phyloP scores from a whole-genome alignment of 106 monocot species.

The Vanilla planifolia region DNA sequence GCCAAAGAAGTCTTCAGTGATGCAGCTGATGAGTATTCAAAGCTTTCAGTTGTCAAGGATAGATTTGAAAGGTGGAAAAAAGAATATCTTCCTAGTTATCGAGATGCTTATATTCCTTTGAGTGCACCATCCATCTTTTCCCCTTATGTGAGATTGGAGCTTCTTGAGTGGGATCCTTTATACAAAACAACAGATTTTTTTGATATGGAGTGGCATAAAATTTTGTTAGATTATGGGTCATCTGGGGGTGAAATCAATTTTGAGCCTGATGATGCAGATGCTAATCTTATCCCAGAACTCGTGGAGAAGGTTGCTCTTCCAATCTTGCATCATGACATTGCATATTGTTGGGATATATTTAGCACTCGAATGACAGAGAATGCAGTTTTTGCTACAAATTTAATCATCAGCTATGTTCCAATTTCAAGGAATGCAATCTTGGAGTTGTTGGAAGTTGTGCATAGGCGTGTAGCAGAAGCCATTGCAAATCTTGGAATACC shows the following conservation, averaged over 20 bases:
- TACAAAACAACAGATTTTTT: constrained; percentile 51
- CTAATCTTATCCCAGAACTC: constrained; percentile 65
- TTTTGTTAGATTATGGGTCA: constrained; percentile 70
- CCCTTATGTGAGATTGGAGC: constrained; percentile 89
- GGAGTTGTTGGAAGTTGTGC: constrained; percentile 52
- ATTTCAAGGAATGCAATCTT: constrained; percentile 50
- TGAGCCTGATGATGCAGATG: constrained; percentile 66
- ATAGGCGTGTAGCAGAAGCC: constrained; percentile 46
- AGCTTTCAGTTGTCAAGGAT: constrained; percentile 69
- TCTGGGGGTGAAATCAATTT: constrained; percentile 21
- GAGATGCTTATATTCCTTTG: constrained; percentile 77
- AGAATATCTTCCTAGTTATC: constrained; percentile 45
- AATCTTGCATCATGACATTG: constrained; percentile 76
- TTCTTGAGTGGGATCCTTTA: constrained; percentile 91
- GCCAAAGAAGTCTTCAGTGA: constrained; percentile 78
- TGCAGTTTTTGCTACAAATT: constrained; percentile 65
- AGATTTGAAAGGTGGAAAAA: constrained; percentile 78
- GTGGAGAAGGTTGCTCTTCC: constrained; percentile 95
- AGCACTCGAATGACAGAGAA: constrained; percentile 69
- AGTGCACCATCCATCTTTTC: constrained; percentile 66
- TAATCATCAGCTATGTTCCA: constrained; percentile 69
- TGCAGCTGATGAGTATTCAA: constrained; percentile 85
- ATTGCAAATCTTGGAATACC: constrained; percentile 46
- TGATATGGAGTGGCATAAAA: constrained; percentile 87
- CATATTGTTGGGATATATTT: constrained; percentile 78